Percentiles rank a stretch among this genome's conserved stretches.
phyloP scores from a whole-genome alignment of 441 rosid species.

The Pelargonium cotyledonis region DNA sequence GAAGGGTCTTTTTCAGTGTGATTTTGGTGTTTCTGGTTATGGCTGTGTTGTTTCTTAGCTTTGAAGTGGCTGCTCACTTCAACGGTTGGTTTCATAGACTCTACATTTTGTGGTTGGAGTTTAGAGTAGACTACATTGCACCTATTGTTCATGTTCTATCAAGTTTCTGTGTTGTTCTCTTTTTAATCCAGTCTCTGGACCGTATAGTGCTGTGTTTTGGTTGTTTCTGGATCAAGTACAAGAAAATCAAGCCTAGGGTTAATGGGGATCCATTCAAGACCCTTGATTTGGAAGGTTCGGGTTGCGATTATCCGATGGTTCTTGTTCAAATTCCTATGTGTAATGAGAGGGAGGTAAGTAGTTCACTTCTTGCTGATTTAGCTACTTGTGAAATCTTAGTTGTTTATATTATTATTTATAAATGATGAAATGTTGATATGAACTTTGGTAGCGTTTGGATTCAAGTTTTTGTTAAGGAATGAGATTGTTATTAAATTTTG shows the following conservation, averaged over 20 bases:
- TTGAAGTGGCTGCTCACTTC: constrained; percentile 66
- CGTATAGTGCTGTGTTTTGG: constrained; percentile 73
- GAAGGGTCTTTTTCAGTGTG: constrained; percentile 49
- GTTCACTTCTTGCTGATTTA: constrained; percentile 11
- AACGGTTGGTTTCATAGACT: constrained; percentile 46
- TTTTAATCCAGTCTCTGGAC: constrained; percentile 75
- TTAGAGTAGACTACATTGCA: constrained; percentile 66
- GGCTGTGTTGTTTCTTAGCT: constrained; percentile 44
- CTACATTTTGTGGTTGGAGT: constrained; percentile 59
- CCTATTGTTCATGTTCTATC: constrained; percentile 63
- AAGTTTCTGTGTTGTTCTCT: constrained; percentile 60
- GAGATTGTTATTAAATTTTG: too few relatives aligned
- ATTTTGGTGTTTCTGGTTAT: constrained; percentile 49
- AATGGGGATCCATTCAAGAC: constrained; percentile 55
- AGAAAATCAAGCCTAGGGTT: constrained; percentile 63
- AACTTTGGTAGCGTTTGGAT: constrained; percentile 1
- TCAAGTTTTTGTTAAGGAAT: too few relatives aligned
- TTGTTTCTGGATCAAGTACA: constrained; percentile 82
- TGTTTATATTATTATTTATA: too few relatives aligned
- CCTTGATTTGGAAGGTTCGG: constrained; percentile 49
- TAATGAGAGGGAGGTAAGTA: constrained; percentile 78
- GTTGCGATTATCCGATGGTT: constrained; percentile 69
- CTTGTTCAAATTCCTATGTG: constrained; percentile 98
- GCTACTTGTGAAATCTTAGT: too few relatives aligned
- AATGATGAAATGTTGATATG: not conserved